These are phyloP conservation scores for Abelmoschus esculentus DNA, from an alignment of 345 rosid genomes.

Conservation along the genomic window DNA sequence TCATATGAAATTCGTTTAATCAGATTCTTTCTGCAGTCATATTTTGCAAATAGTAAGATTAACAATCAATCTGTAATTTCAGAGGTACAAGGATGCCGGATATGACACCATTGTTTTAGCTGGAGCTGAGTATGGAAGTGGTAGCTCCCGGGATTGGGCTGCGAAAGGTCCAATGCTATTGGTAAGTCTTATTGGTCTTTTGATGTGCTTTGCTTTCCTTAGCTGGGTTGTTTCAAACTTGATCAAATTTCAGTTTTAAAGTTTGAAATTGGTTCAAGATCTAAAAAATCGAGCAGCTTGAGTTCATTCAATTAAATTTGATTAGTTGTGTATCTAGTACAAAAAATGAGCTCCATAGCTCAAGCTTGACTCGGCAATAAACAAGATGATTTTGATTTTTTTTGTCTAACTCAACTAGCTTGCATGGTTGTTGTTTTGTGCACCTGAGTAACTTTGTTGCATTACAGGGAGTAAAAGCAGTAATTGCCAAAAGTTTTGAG, in stretches of 20 bases:
- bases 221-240: background rate
- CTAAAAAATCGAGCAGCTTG: background rate
- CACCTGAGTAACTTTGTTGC: constrained; percentile 10
- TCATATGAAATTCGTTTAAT: background rate
- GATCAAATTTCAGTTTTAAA: background rate
- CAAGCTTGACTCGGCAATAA: background rate
- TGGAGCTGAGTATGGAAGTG: constrained; percentile 99
- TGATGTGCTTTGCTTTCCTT: background rate
- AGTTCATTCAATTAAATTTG: background rate
- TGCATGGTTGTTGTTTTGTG: background rate
- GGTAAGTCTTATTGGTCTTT: constrained; percentile 34
- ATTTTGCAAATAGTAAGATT: background rate
- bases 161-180: constrained; percentile 99
- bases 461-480: constrained; percentile 90
- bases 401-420: background rate
- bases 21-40: background rate
- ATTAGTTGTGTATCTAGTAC: background rate
- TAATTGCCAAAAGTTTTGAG: constrained; percentile 94
- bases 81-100: constrained; percentile 80
- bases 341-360: background rate
- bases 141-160: constrained; percentile 99
- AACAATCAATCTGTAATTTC: constrained; percentile 18
- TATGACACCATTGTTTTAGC: constrained; percentile 78
- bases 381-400: background rate
- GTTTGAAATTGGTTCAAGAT: background rate